Evolutionary conservation across 2,329 filamentous ascomycete species (phyloP), one percentile per base, ranked within the genome.

Genomic region (Diaporthe sp.): DNA sequence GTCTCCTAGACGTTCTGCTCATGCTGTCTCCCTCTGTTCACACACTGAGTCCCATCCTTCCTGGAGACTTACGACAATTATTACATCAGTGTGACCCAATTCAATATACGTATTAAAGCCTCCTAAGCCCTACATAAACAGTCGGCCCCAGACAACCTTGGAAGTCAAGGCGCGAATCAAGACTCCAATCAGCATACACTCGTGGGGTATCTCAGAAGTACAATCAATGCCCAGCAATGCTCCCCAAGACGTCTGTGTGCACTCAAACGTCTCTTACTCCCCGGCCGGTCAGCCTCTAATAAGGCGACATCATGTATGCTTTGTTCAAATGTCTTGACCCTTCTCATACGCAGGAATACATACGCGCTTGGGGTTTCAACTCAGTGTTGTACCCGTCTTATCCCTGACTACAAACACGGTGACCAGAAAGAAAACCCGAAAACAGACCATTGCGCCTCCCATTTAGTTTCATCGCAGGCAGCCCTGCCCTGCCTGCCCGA

Each of bases 201-300:
- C 74, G 72, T 55, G 71, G 77, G 77, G 76, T 78, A 78, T 78
- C 74, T 78, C 45, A 55, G 47, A 54, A 54, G 30, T 68, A 68
- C 64, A 54, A 64, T 61, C 70, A 72, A 54, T 40, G 35, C 7
- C 19, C 45, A 72, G 35, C 45, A 72, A 45, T n/a, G 57, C 70
- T 64, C 42, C 58, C 58, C 38, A 22, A 64, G 70, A 52, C 60
- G 33, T 64, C 40, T 25, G 33, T 64, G 60, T 25, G 33, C 47
- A 12, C 42, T n/a, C 54, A 38, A 38, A 30, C 28, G 28, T 42
- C 57, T 61, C 45, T n/a, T 22, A 64, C 70, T 40, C 70, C 68
- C 70, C 70, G 57, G 57, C 70, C 70, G 70, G 47, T 55, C 70
- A 64, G 38, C 70, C 70, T 72, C 70, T 72, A 54, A 54, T 35